These are phyloP conservation scores for Phytophthora macrochlamydospora DNA, from an alignment of 352 stramenopile genomes.

Conservation along the genomic window DNA sequence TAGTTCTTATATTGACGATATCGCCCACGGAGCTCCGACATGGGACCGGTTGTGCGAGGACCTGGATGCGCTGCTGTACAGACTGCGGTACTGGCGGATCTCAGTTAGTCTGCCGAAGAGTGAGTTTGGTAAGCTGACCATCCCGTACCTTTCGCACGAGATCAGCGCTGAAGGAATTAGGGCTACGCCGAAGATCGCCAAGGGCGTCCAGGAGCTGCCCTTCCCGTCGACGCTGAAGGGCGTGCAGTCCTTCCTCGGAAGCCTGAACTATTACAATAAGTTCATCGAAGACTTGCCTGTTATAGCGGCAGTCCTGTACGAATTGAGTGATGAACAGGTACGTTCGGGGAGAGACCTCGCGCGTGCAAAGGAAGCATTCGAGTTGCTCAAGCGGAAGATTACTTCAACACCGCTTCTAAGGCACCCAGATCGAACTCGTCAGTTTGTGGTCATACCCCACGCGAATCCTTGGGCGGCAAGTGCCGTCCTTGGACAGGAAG, in stretches of 20 bases:
- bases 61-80: slow-evolving; percentile 10
- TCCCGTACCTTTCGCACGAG: slow-evolving; percentile 15
- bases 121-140: slow-evolving; percentile 12
- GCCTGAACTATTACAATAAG: slow-evolving; percentile 18
- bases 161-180: slow-evolving; percentile 7
- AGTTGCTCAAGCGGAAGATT: slow-evolving; percentile 10
- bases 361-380: slow-evolving; percentile 12
- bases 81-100: slow-evolving; percentile 18
- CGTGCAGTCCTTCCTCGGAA: slow-evolving; percentile 22
- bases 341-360: no score
- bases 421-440: slow-evolving; percentile 5
- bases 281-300: slow-evolving; percentile 20
- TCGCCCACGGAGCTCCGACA: slow-evolving; percentile 6
- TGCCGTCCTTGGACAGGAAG: slow-evolving; percentile 7
- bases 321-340: no score
- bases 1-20: slow-evolving; percentile 34
- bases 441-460: slow-evolving; percentile 10
- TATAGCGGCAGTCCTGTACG: slow-evolving; percentile 3
- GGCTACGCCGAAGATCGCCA: no score
- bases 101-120: slow-evolving; percentile 30
- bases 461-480: slow-evolving; percentile 9
- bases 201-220: no score
- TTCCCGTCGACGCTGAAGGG: slow-evolving; percentile 9
- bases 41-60: slow-evolving; percentile 17
- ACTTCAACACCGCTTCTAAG: slow-evolving; percentile 2